These are phyloP conservation scores for Pisolithus microcarpus DNA, from an alignment of 768 basidiomycete species.

Conservation along the genomic window DNA sequence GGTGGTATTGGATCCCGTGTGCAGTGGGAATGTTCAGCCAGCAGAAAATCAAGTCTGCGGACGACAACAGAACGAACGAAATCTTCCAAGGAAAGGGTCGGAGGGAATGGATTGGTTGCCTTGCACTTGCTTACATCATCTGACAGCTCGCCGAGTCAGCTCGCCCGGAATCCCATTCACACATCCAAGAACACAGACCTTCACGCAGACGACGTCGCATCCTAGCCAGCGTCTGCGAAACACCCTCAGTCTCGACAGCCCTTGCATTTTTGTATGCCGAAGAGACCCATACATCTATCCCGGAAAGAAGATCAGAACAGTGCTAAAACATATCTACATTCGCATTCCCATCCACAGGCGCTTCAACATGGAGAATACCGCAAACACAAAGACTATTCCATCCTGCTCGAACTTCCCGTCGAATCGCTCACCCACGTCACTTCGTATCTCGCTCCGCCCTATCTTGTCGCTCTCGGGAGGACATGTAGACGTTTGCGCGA, in stretches of 20 bases:
- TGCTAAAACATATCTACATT: conserved; percentile 21
- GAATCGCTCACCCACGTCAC: conserved; percentile 77
- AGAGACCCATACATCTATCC: conserved; percentile 39
- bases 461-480: conserved; percentile 50
- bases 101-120: too few relatives aligned
- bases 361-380: conserved; percentile 46
- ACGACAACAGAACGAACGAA: too few relatives aligned
- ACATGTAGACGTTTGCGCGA: conserved; percentile 47
- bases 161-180: too few relatives aligned
- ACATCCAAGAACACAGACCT: too few relatives aligned
- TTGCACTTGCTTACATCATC: too few relatives aligned
- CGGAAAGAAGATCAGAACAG: conserved; percentile 31
- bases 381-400: conserved; percentile 14
- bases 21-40: too few relatives aligned
- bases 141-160: too few relatives aligned
- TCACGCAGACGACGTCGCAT: too few relatives aligned
- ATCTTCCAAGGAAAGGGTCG: too few relatives aligned
- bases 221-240: conserved; percentile 16
- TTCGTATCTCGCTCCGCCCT: conserved; percentile 58
- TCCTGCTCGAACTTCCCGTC: conserved; percentile 39
- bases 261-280: conserved; percentile 56
- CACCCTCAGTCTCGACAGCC: conserved; percentile 1
- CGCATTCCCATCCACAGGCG: conserved; percentile 11
- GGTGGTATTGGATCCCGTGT: too few relatives aligned
- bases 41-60: too few relatives aligned